phyloP scores from a whole-genome alignment of 2,329 filamentous ascomycete species.

The Ophiostoma ulmi region DNA sequence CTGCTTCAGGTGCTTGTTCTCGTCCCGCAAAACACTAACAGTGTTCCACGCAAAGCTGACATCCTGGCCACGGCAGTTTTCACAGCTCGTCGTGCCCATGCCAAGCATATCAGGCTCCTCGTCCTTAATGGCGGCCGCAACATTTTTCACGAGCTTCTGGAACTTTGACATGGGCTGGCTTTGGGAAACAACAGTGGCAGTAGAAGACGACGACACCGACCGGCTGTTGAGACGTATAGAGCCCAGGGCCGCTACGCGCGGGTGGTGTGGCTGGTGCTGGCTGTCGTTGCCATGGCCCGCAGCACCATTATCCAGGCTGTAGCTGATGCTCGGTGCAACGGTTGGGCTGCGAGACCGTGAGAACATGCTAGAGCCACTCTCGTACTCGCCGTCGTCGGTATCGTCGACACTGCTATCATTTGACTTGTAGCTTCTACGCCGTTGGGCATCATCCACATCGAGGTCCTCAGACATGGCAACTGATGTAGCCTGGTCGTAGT shows the following conservation, averaged over 20 bases:
- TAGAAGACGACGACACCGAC: constrained; percentile 30
- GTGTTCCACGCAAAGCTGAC: constrained; percentile 61
- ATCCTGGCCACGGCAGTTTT: constrained; percentile 55
- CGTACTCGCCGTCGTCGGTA: constrained; percentile 38
- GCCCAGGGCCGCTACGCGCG: constrained; percentile 27
- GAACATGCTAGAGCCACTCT: constrained; percentile 52
- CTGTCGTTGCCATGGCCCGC: constrained; percentile 24
- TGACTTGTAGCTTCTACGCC: constrained; percentile 41
- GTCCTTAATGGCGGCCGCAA: constrained; percentile 36
- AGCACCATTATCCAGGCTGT: constrained; percentile 18
- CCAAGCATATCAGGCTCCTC: constrained; percentile 27
- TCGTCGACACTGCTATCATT: constrained; percentile 44
- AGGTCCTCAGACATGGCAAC: constrained; percentile 46
- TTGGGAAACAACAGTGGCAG: constrained; percentile 21
- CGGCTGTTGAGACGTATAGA: constrained; percentile 8
- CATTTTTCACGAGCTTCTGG: constrained; percentile 45
- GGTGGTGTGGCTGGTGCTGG: constrained; percentile 22
- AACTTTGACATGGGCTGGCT: constrained; percentile 42
- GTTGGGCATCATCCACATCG: constrained; percentile 46
- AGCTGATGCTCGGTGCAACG: constrained; percentile 35
- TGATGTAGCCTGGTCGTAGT: constrained; percentile 20
- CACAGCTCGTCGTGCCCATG: constrained; percentile 37
- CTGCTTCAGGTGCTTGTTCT: constrained; percentile 58
- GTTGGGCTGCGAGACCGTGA: constrained; percentile 57
- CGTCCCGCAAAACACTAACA: constrained; percentile 55